Evolutionary conservation across 176 grass and related monocot genomes (phyloP).

Genomic region (Oryza australiensis): DNA sequence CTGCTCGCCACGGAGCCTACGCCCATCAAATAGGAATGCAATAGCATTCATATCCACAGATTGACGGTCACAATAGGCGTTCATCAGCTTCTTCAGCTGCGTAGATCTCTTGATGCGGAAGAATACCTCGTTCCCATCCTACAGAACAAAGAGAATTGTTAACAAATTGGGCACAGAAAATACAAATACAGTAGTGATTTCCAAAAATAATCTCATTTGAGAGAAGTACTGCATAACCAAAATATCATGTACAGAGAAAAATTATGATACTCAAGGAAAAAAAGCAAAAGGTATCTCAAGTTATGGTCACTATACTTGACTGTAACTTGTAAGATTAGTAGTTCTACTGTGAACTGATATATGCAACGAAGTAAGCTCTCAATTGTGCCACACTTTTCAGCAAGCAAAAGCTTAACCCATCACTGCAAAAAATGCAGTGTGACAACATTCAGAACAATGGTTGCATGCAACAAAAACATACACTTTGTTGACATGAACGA

Average conservation of each 20-base stretch:
- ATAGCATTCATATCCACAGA: conserved; percentile 79
- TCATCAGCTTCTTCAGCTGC: conserved; percentile 83
- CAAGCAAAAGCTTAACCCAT: background rate
- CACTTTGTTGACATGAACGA: background rate
- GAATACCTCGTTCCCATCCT: conserved; percentile 85
- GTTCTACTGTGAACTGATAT: background rate
- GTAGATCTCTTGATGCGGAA: conserved; percentile 82
- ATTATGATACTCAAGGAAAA: background rate
- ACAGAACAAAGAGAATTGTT: background rate
- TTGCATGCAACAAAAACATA: background rate
- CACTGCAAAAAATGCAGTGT: background rate
- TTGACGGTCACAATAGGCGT: conserved; percentile 75
- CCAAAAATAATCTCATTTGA: background rate
- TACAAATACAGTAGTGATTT: background rate
- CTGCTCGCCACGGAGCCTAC: conserved; percentile 85
- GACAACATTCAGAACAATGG: background rate
- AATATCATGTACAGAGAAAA: background rate
- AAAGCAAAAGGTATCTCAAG: background rate
- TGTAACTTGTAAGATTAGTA: background rate
- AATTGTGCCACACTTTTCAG: background rate
- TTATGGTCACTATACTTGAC: background rate
- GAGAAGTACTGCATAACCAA: background rate
- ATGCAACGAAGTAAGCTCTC: background rate
- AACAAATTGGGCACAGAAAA: background rate
- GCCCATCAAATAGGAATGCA: conserved; percentile 85